phyloP scores from a whole-genome alignment of 768 basidiomycete species.

The Psilocybe tampanensis region DNA sequence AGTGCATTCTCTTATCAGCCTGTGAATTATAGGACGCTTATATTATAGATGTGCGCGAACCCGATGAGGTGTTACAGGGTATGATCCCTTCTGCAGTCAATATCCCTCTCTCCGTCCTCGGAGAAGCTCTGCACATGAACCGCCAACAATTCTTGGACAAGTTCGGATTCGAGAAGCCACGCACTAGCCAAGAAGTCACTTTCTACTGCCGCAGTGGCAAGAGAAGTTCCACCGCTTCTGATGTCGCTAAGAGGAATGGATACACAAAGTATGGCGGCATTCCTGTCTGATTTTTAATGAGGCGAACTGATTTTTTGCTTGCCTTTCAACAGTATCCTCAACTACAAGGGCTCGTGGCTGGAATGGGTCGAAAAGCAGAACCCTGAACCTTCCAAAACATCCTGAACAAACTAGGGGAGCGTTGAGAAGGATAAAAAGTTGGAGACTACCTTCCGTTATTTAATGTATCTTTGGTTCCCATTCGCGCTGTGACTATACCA shows the following conservation, averaged over 20 bases:
- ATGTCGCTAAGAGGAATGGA: slow-evolving; percentile 80
- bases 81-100: slow-evolving; percentile 93
- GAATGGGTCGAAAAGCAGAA: slow-evolving; percentile 73
- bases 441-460: too few relatives aligned
- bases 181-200: slow-evolving; percentile 69
- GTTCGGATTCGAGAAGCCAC: slow-evolving; percentile 78
- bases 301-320: not conserved
- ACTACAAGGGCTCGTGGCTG: slow-evolving; percentile 88
- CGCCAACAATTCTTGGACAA: slow-evolving; percentile 59
- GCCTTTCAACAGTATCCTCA: slow-evolving; percentile 48
- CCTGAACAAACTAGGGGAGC: too few relatives aligned
- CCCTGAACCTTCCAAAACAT: slow-evolving; percentile 25
- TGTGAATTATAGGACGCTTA: slow-evolving; percentile 55
- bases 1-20: not conserved
- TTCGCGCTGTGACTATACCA: too few relatives aligned
- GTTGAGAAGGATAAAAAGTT: too few relatives aligned
- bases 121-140: slow-evolving; percentile 61
- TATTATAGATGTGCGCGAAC: slow-evolving; percentile 91
- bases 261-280: slow-evolving; percentile 65
- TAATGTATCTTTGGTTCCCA: too few relatives aligned
- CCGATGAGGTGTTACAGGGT: slow-evolving; percentile 87
- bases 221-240: slow-evolving; percentile 79
- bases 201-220: slow-evolving; percentile 93
- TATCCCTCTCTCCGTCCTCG: slow-evolving; percentile 80
- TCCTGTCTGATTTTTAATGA: not conserved